Base-by-base conservation (phyloP, 345 rosid genomes). In the Xanthoceras sorbifolium region DNA sequence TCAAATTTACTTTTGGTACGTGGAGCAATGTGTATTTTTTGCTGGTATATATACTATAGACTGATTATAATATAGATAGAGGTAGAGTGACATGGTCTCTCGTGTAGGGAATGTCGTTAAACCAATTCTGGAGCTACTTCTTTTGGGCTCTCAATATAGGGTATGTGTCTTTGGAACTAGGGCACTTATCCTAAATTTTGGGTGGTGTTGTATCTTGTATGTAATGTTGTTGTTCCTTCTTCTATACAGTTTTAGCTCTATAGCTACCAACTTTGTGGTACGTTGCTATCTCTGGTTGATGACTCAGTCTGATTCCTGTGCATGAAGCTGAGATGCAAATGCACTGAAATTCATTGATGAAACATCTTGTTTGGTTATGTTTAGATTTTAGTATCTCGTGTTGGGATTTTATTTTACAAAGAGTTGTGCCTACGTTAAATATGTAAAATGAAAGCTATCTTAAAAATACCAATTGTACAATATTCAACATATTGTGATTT, bases 161-260 rank as follows among this genome's bases (percentile, higher is more conserved):
- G 17, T 38, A 4, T 20, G 40, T 85, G 87, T 80, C 82, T 46
- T 76, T 70, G 46, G 70, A 77, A 81, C 82, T 68, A 69, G 72
- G 81, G 82, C 89, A 84, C 31, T 18, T 69, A 71, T 81, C 88
- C 88, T 69, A 55, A 32, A 77, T 76, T 81, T 17, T 50, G 73
- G 87, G 82, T 36, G 50, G 11, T 52, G n/a, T n/a, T n/a, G n/a
- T 9, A 6, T 54, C 14, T 42, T 70, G 38, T 8, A 3, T n/a
- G 59, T 11, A 9, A 3, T 22, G 28, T 7, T 57, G 25, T 55
- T 55, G 14, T 42, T 70, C 59, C 18, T 52, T 48, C 67, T 67
- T 71, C 65, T 74, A n/a, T 8, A 2, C 78, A 40, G 36, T 50
- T 76, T 69, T 68, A 28, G 22, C 38, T 57, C 62, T 20, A 44